phyloP scores from a whole-genome alignment of 192 early-diverging fungal genomes.

The Endogone sp. region DNA sequence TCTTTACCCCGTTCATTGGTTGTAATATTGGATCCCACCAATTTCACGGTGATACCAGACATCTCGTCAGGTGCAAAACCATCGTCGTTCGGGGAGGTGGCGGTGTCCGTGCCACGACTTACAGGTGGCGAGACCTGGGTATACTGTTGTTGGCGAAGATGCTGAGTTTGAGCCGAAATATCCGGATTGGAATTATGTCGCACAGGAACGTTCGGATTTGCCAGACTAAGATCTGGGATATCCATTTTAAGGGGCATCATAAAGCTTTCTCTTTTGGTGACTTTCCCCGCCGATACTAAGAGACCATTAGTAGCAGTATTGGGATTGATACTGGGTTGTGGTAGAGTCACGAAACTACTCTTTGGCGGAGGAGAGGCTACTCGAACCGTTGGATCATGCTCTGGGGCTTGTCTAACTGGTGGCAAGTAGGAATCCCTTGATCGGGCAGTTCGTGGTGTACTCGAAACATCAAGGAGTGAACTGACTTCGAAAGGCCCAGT shows the following conservation, averaged over 20 bases:
- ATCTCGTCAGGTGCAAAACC: conserved; percentile 2
- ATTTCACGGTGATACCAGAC: conserved; percentile 22
- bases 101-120: not conserved
- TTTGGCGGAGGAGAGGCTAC: not conserved
- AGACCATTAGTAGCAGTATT: not conserved
- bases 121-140: not conserved
- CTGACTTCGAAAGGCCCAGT: not conserved
- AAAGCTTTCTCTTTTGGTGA: not conserved
- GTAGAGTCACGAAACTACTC: not conserved
- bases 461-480: not conserved
- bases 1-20: conserved; percentile 79
- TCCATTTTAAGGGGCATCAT: not conserved
- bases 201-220: not conserved
- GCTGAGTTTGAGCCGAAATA: not conserved
- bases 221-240: not conserved
- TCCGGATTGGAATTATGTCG: conserved; percentile 3
- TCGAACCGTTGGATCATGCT: not conserved
- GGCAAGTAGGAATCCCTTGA: not conserved
- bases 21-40: conserved; percentile 55
- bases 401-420: not conserved
- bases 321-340: not conserved
- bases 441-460: not conserved
- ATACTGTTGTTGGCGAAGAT: conserved; percentile 6
- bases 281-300: not conserved
- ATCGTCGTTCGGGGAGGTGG: not conserved